Evolutionary conservation across 2,329 filamentous ascomycete genomes (phyloP).

Genomic region (Diaporthe eres): DNA sequence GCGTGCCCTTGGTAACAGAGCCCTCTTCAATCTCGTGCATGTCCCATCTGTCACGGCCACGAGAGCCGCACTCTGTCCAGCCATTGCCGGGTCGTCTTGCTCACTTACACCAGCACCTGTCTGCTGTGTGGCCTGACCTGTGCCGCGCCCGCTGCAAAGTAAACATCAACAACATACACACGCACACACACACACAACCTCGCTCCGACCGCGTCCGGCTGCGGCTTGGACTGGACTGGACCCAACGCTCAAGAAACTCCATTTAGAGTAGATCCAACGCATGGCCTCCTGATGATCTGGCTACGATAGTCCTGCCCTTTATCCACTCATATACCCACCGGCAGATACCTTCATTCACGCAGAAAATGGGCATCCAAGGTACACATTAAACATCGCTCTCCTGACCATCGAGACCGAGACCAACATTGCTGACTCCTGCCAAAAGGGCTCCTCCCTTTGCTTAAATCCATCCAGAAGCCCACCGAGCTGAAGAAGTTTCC

Average conservation of each 20-base stretch:
- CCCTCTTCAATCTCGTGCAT: not conserved
- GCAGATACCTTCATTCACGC: not conserved
- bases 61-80: not conserved
- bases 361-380: constrained; percentile 49
- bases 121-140: not conserved
- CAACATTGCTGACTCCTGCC: constrained; percentile 1
- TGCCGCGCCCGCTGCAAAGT: constrained; percentile 17
- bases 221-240: not conserved
- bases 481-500: constrained; percentile 88
- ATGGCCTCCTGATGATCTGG: constrained; percentile 22
- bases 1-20: not conserved
- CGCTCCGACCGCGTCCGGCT: not conserved
- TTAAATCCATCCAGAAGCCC: constrained; percentile 96
- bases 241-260: not conserved
- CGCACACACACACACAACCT: not conserved
- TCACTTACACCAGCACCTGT: not conserved
- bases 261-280: constrained; percentile 1
- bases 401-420: too few species aligned
- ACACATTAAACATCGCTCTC: not conserved
- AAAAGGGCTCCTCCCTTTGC: constrained; percentile 85
- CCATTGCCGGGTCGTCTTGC: not conserved
- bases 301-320: not conserved
- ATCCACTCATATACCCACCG: not conserved
- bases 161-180: constrained; percentile 8
- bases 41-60: not conserved